Evolutionary conservation across 2,329 filamentous ascomycete genomes (phyloP).

Genomic region (Cladorrhinum sp.): DNA sequence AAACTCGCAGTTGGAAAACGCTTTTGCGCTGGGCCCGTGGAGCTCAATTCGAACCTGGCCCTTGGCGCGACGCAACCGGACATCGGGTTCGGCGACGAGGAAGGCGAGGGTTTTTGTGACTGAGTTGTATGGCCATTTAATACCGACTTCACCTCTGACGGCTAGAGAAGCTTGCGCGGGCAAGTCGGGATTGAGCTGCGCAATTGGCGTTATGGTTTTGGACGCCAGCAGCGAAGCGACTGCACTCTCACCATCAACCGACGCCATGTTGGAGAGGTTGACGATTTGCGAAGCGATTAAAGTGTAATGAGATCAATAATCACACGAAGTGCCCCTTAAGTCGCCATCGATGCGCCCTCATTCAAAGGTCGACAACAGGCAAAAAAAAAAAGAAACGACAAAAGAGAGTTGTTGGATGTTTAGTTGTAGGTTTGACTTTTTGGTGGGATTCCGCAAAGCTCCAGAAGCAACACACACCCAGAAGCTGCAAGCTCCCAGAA

Average conservation of each 20-base stretch:
- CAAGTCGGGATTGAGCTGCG: conserved; percentile 51
- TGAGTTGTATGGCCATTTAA: conserved; percentile 89
- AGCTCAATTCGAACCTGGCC: conserved; percentile 83
- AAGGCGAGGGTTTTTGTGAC: conserved; percentile 71
- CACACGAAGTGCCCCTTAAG: neutral
- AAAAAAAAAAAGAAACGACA: neutral
- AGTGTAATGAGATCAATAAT: neutral
- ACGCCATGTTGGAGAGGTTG: conserved; percentile 22
- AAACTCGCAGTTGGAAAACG: conserved; percentile 63
- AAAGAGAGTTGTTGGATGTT: neutral
- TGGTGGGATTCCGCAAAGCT: neutral
- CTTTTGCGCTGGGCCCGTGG: conserved; percentile 65
- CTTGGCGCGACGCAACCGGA: conserved; percentile 69
- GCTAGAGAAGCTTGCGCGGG: conserved; percentile 39
- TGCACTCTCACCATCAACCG: conserved; percentile 14
- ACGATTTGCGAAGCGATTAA: neutral
- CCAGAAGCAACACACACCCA: neutral
- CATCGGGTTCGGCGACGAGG: conserved; percentile 79
- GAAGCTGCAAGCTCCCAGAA: conserved; percentile 6
- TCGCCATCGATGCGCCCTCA: neutral
- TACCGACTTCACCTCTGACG: conserved; percentile 71
- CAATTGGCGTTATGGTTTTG: conserved; percentile 47
- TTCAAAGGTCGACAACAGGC: neutral
- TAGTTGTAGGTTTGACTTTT: neutral
- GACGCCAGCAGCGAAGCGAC: conserved; percentile 24